Evolutionary conservation across 306 rosid genomes (phyloP).

Genomic region (Rosa chinensis): DNA sequence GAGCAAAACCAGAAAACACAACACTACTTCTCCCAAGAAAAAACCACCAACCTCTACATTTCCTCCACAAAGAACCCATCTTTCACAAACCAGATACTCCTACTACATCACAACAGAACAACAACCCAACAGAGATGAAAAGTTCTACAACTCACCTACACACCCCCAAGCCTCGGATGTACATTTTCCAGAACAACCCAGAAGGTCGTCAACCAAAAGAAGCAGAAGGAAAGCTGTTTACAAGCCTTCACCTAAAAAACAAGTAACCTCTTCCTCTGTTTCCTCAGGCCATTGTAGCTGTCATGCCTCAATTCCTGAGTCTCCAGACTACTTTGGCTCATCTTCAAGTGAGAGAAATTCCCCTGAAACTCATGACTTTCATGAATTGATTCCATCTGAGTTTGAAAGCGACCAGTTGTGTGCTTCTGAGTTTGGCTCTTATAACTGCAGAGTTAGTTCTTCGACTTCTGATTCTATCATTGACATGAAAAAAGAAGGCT

Average conservation of each 20-base stretch:
- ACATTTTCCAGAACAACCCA: slow-evolving; percentile 59
- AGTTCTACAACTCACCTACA: slow-evolving; percentile 39
- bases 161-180: slow-evolving; percentile 40
- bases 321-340: slow-evolving; percentile 56
- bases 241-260: slow-evolving; percentile 58
- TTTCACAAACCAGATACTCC: slow-evolving; percentile 40
- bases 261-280: slow-evolving; percentile 30
- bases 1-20: slow-evolving; percentile 54
- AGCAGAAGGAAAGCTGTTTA: slow-evolving; percentile 63
- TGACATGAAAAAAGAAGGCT: slow-evolving; percentile 54
- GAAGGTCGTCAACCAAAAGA: slow-evolving; percentile 63
- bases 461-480: slow-evolving; percentile 66
- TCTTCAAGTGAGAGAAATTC: slow-evolving; percentile 41
- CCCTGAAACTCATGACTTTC: slow-evolving; percentile 37
- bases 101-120: slow-evolving; percentile 30
- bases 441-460: slow-evolving; percentile 46
- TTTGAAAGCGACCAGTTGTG: slow-evolving; percentile 41
- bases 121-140: slow-evolving; percentile 40
- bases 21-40: slow-evolving; percentile 40
- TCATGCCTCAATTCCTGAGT: slow-evolving; percentile 34
- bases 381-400: slow-evolving; percentile 50
- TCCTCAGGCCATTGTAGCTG: slow-evolving; percentile 30
- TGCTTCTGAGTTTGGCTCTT: slow-evolving; percentile 36
- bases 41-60: slow-evolving; percentile 40
- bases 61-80: slow-evolving; percentile 42